Conservation (phyloP, 1,284 basidiomycete genomes). For the Ustilago crameri region DNA sequence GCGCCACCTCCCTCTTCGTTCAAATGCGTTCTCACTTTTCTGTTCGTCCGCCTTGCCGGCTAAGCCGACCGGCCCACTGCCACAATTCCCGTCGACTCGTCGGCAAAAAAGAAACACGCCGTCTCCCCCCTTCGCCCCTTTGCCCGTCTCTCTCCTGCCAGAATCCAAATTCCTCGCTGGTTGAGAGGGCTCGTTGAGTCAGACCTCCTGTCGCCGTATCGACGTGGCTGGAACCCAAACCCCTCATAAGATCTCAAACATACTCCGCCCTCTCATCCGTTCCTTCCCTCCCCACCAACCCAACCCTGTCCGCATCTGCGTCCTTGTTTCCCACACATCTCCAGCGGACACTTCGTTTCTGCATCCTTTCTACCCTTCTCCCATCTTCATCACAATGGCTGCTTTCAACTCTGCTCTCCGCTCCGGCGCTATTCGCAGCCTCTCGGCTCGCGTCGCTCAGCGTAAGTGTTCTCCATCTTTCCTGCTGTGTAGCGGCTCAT, state of each 20-base stretch:
- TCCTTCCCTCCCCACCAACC: background rate
- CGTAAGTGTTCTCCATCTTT: constrained; percentile 28
- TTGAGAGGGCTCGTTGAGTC: background rate
- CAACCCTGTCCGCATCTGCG: constrained; percentile 9
- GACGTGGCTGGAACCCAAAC: constrained; percentile 10
- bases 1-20: background rate
- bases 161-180: background rate
- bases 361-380: too few relatives aligned
- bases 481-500: background rate
- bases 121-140: background rate
- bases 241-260: constrained; percentile 25
- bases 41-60: constrained; percentile 2
- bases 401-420: constrained; percentile 48
- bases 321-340: constrained; percentile 15
- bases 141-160: background rate
- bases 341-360: constrained; percentile 11
- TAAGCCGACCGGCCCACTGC: constrained; percentile 14
- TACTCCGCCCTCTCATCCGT: background rate
- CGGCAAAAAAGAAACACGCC: background rate
- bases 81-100: constrained; percentile 2
- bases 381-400: constrained; percentile 27
- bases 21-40: background rate
- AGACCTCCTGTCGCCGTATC: constrained; percentile 18
- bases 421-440: constrained; percentile 48
- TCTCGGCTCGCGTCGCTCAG: constrained; percentile 45